Percentiles rank a stretch among this genome's conserved stretches.
Evolutionary conservation across 2,329 filamentous ascomycete species (phyloP).

Genomic region (Alternaria arbusti): DNA sequence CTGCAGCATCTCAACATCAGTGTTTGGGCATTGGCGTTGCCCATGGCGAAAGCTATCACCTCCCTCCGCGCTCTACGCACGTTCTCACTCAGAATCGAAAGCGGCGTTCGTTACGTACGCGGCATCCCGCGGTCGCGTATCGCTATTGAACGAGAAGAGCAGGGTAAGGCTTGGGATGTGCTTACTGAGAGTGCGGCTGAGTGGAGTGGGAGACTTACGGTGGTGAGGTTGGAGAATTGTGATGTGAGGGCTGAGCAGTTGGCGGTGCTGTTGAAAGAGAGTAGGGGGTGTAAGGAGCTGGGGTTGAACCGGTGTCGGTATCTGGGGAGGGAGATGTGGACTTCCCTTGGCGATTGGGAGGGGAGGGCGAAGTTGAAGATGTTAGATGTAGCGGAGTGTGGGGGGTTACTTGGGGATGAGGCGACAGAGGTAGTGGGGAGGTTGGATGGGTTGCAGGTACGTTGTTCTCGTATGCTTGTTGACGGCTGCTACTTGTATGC

Average conservation of each 20-base stretch:
- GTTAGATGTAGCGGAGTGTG: constrained; percentile 31
- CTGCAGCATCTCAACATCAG: constrained; percentile 37
- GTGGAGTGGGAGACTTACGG: constrained; percentile 25
- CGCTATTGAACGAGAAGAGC: constrained; percentile 10
- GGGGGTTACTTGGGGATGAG: constrained; percentile 24
- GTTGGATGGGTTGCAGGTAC: constrained; percentile 31
- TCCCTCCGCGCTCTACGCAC: constrained; percentile 26
- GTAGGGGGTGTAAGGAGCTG: constrained; percentile 25
- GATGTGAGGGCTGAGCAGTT: constrained; percentile 27
- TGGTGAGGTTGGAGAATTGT: constrained; percentile 30
- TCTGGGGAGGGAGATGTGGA: constrained; percentile 27
- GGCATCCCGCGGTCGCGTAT: constrained; percentile 15
- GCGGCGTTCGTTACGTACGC: constrained; percentile 14
- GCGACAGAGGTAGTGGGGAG: constrained; percentile 1
- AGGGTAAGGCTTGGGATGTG: constrained; percentile 27
- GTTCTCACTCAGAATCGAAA: constrained; percentile 36
- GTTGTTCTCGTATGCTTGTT: not conserved
- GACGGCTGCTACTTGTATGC: not conserved
- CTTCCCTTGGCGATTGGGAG: constrained; percentile 28
- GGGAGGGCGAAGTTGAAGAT: constrained; percentile 18
- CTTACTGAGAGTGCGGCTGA: constrained; percentile 5
- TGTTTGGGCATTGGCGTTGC: constrained; percentile 35
- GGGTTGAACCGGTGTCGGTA: constrained; percentile 28
- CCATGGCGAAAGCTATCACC: constrained; percentile 31
- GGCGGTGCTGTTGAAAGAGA: constrained; percentile 20